These are phyloP conservation scores for Manihot esculenta DNA, from an alignment of 441 rosid species.

Conservation along the genomic window DNA sequence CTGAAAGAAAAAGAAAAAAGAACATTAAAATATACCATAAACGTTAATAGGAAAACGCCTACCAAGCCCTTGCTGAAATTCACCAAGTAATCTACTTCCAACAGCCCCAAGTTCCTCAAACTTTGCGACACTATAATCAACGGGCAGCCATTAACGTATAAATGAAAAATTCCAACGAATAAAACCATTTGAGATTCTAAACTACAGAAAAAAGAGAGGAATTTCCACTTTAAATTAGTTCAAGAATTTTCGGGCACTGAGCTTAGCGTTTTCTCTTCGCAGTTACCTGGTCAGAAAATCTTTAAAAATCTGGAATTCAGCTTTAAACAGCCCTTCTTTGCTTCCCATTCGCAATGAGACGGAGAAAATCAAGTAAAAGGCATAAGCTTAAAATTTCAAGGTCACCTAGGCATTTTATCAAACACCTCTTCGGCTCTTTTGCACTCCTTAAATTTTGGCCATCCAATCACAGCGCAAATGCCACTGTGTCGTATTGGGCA, in stretches of 20 bases:
- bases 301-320: conserved; percentile 44
- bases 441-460: neutral
- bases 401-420: neutral
- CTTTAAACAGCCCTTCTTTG: conserved; percentile 29
- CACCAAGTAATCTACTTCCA: conserved; percentile 53
- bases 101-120: conserved; percentile 60
- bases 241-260: neutral
- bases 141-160: neutral
- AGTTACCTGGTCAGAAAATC: conserved; percentile 59
- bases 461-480: neutral
- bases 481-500: neutral
- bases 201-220: too few species aligned
- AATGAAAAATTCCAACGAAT: neutral
- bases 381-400: neutral
- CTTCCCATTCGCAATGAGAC: conserved; percentile 17
- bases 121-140: conserved; percentile 48
- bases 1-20: neutral
- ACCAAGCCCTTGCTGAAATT: conserved; percentile 71
- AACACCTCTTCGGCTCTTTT: neutral
- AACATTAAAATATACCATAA: neutral
- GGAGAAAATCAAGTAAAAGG: too few species aligned
- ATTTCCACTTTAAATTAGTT: neutral
- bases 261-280: neutral
- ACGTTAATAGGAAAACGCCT: conserved; percentile 18
- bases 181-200: too few species aligned